A percentile compares a stretch with the other conserved stretches of the same genome.
Evolutionary conservation across 345 rosid genomes (phyloP).

Genomic region (Gossypium longicalyx): DNA sequence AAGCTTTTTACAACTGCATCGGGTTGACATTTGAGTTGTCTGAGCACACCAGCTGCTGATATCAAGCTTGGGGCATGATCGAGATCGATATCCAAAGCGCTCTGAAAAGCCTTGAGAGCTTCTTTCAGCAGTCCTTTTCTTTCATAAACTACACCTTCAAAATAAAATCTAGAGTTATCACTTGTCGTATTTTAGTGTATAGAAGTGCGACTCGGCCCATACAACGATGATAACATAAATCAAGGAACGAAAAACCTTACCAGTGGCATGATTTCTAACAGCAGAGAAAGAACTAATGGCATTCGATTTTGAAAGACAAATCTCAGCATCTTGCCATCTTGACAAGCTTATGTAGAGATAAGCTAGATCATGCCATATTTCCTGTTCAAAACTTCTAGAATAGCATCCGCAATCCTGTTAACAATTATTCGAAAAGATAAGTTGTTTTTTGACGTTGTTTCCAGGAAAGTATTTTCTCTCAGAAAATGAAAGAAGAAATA

Average conservation of each 20-base stretch:
- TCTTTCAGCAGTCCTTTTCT: constrained; percentile 53
- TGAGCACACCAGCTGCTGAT: constrained; percentile 49
- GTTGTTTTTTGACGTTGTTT: background rate
- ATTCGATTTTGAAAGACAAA: constrained; percentile 70
- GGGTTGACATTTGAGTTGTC: constrained; percentile 33
- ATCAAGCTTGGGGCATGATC: constrained; percentile 61
- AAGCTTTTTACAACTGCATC: constrained; percentile 47
- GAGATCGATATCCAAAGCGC: constrained; percentile 54
- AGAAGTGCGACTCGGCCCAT: background rate
- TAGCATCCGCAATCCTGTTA: constrained; percentile 37
- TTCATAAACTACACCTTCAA: constrained; percentile 49
- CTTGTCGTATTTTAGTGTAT: background rate
- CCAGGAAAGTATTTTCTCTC: background rate
- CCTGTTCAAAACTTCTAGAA: constrained; percentile 49
- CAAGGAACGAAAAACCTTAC: constrained; percentile 22
- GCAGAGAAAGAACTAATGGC: constrained; percentile 50
- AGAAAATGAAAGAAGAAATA: background rate
- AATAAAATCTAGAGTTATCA: background rate
- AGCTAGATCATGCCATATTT: constrained; percentile 78
- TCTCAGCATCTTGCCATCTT: constrained; percentile 71
- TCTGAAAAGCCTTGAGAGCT: constrained; percentile 46
- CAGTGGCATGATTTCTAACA: constrained; percentile 48
- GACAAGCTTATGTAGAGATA: constrained; percentile 54
- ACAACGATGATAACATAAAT: background rate
- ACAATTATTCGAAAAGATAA: constrained; percentile 2